Evolutionary conservation across 2,329 filamentous ascomycete species (phyloP).

Genomic region (Ceratocystis eucalypticola): DNA sequence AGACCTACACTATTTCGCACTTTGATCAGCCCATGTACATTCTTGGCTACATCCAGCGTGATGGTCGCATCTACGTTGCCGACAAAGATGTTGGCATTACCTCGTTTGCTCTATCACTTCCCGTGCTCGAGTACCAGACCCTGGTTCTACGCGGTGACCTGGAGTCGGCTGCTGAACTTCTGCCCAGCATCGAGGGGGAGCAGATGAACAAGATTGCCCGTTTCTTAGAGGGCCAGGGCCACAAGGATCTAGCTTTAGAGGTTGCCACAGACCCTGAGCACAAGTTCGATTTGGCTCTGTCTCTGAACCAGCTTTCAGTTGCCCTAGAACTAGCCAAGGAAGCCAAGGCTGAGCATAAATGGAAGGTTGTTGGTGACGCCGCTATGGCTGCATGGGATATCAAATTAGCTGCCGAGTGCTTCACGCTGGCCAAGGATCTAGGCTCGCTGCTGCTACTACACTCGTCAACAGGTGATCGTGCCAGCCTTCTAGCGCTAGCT

Average conservation of each 20-base stretch:
- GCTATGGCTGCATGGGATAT: slow-evolving; percentile 81
- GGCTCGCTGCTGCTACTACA: slow-evolving; percentile 80
- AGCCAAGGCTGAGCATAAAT: slow-evolving; percentile 87
- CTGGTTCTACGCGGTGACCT: slow-evolving; percentile 86
- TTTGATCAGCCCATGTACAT: slow-evolving; percentile 94
- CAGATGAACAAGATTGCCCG: slow-evolving; percentile 97
- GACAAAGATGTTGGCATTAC: slow-evolving; percentile 92
- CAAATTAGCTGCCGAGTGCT: slow-evolving; percentile 79
- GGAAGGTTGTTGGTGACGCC: slow-evolving; percentile 93
- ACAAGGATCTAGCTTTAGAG: slow-evolving; percentile 89
- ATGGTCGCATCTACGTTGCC: slow-evolving; percentile 86
- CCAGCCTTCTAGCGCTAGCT: slow-evolving; percentile 60
- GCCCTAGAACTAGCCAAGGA: slow-evolving; percentile 71
- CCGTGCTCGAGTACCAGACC: slow-evolving; percentile 93
- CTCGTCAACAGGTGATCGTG: slow-evolving; percentile 67
- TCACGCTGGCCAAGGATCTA: slow-evolving; percentile 77
- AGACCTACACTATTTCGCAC: slow-evolving; percentile 94
- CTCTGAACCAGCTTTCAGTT: slow-evolving; percentile 69
- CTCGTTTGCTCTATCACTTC: slow-evolving; percentile 79
- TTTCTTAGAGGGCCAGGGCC: slow-evolving; percentile 92
- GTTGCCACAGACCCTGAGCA: slow-evolving; percentile 92
- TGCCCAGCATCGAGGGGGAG: slow-evolving; percentile 72
- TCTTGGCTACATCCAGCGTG: slow-evolving; percentile 85
- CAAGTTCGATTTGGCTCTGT: slow-evolving; percentile 83
- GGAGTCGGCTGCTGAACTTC: slow-evolving; percentile 75